Conservation (phyloP, 768 basidiomycete genomes). For the Gelatoporia subvermispora region DNA sequence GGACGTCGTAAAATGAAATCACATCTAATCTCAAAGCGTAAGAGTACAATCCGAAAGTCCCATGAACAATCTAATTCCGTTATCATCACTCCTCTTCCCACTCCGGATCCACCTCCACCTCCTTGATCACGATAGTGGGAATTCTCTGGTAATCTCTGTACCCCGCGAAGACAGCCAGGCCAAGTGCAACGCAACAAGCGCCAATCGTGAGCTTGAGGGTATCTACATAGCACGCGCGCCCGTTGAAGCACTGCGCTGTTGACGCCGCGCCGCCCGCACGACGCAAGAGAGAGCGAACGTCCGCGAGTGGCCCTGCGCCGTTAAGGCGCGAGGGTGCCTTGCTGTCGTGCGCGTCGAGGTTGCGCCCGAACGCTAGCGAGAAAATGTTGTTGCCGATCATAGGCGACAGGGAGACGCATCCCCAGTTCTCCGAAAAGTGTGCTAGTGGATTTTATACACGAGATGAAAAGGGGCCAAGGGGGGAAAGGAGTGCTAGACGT, state of each 20-base stretch:
- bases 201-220: slow-evolving; percentile 47
- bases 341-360: slow-evolving; percentile 66
- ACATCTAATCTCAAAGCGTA: too few species aligned
- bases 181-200: slow-evolving; percentile 41
- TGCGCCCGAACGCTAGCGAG: slow-evolving; percentile 77
- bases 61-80: neutral
- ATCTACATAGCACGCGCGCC: slow-evolving; percentile 54
- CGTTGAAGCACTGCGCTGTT: slow-evolving; percentile 48
- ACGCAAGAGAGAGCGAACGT: neutral
- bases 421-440: slow-evolving; percentile 86
- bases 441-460: slow-evolving; percentile 28
- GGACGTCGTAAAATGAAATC: too few species aligned
- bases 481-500: slow-evolving; percentile 26
- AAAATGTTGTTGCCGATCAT: slow-evolving; percentile 78
- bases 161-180: slow-evolving; percentile 47
- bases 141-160: slow-evolving; percentile 36
- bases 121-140: slow-evolving; percentile 3
- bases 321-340: neutral
- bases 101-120: slow-evolving; percentile 6
- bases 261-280: slow-evolving; percentile 16
- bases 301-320: neutral
- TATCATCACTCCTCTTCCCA: slow-evolving; percentile 17
- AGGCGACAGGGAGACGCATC: slow-evolving; percentile 69
- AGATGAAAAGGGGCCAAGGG: neutral
- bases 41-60: too few species aligned